Evolutionary conservation across 352 stramenopile genomes (phyloP), one percentile per base, ranked within the genome.

Genomic region (Phytopythium delawarense): DNA sequence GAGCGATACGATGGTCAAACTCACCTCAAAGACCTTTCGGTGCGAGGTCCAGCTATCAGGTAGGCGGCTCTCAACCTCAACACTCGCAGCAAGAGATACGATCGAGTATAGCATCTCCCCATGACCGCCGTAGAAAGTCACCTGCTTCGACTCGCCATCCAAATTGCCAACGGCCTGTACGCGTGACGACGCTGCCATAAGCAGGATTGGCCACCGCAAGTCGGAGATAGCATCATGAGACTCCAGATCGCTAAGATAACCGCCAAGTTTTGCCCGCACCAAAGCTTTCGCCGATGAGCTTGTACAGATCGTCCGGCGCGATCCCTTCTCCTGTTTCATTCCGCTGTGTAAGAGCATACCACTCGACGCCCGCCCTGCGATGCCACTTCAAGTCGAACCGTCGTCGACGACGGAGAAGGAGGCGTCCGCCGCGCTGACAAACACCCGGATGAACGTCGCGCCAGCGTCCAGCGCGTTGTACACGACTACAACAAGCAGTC

Each of bases 381-480:
- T 40, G 35, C 35, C 35, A 40, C 8, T 40, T 40, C 35, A 15
- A 16, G 35, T 16, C 35, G 35, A 40, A 96, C 87, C 87, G 56
- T 96, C 78, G n/a, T 96, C 87, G 12, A 70, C 62, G 4, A 78
- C 75, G 2, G 65, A 75, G 46, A 96, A 93, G 8, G 81, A 87
- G 20, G 71, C 70, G 5, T 70, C 65, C 11, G 49, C n/a, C 16
- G 77, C 44, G 53, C 89, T 71, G 5, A 93, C 54, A 15, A 61
- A 66, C 25, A 91, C 23, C 11, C 63, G 68, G 39, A 96, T 78
- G 25, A 37, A 64, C 23, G 65, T 75, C 20, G 87, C 81, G 25
- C 74, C 35, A 44, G 83, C 83, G 39, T 96, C 84, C 18, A 94
- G 67, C 32, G 78, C 67, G 45, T 96, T 96, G 70, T 89, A 87